Percentiles rank a stretch among this genome's conserved stretches.
These are phyloP conservation scores for Yamadazyma dushanensis DNA, from an alignment of 1,139 yeast species.

Conservation along the genomic window DNA sequence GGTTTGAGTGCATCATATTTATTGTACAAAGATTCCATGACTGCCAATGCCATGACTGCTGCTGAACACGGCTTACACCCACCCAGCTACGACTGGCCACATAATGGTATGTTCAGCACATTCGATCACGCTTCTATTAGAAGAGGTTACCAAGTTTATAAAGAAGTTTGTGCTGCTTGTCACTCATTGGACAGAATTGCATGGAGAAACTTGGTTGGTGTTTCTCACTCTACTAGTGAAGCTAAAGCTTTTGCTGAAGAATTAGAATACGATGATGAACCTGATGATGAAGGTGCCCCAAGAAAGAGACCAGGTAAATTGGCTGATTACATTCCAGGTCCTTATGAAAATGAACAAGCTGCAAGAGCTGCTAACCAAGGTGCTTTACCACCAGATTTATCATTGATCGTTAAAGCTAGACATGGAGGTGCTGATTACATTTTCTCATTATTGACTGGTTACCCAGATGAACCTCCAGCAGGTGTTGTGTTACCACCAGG, in stretches of 20 bases:
- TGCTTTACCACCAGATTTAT: conserved; percentile 97
- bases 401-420: conserved; percentile 97
- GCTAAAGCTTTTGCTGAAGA: conserved; percentile 95
- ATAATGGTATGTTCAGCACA: conserved; percentile 85
- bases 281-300: conserved; percentile 99
- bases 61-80: conserved; percentile 99
- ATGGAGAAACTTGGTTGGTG: conserved; percentile 98
- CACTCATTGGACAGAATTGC: conserved; percentile 96
- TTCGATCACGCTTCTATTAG: conserved; percentile 97
- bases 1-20: conserved; percentile 74
- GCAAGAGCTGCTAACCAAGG: conserved; percentile 99
- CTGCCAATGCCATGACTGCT: conserved; percentile 96
- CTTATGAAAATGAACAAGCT: conserved; percentile 97
- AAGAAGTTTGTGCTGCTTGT: conserved; percentile 99
- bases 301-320: conserved; percentile 98
- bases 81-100: conserved; percentile 92
- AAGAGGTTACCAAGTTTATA: conserved; percentile 98
- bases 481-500: conserved; percentile 94
- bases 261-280: conserved; percentile 97
- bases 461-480: conserved; percentile 98
- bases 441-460: conserved; percentile 93
- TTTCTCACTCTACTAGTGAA: conserved; percentile 87
- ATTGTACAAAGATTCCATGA: conserved; percentile 75
- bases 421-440: conserved; percentile 98
- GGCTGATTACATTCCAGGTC: conserved; percentile 93